Conservation (phyloP, 306 rosid genomes). For the Glycine latifolia region DNA sequence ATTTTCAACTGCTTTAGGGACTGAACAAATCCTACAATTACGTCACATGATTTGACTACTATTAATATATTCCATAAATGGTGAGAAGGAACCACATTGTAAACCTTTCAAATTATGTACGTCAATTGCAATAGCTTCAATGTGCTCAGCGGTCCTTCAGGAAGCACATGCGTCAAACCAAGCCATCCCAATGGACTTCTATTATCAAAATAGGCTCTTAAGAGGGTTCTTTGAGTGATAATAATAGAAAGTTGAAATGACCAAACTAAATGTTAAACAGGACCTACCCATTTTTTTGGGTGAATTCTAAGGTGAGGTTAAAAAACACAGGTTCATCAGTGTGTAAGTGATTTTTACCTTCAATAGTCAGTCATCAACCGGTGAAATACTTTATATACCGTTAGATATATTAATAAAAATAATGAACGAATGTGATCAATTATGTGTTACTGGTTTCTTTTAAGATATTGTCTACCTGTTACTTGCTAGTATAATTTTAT, state of each 20-base stretch:
- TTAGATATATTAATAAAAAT: too few relatives aligned
- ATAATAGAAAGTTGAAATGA: not conserved
- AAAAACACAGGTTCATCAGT: too few relatives aligned
- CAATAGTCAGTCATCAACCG: too few relatives aligned
- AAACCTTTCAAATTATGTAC: conserved; percentile 31
- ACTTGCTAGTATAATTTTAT: too few relatives aligned
- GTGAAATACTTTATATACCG: too few relatives aligned
- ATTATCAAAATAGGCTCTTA: conserved; percentile 15
- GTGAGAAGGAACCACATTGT: conserved; percentile 23
- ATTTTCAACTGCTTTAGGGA: conserved; percentile 20
- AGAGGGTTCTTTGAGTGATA: conserved; percentile 22
- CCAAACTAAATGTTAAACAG: not conserved
- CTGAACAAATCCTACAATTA: not conserved
- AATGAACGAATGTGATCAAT: too few relatives aligned
- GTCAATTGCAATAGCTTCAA: conserved; percentile 45
- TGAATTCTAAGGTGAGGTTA: too few relatives aligned
- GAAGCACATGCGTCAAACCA: conserved; percentile 25
- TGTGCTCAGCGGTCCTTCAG: conserved; percentile 15
- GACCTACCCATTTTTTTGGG: not conserved
- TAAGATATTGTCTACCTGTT: too few relatives aligned
- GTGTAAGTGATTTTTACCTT: too few relatives aligned
- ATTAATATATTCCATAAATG: conserved; percentile 10
- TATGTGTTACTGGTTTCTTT: too few relatives aligned
- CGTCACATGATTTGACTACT: conserved; percentile 20
- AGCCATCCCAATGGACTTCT: conserved; percentile 44